These are phyloP conservation scores for Dendrobium catenatum DNA, from an alignment of 106 monocot genomes.

Conservation along the genomic window DNA sequence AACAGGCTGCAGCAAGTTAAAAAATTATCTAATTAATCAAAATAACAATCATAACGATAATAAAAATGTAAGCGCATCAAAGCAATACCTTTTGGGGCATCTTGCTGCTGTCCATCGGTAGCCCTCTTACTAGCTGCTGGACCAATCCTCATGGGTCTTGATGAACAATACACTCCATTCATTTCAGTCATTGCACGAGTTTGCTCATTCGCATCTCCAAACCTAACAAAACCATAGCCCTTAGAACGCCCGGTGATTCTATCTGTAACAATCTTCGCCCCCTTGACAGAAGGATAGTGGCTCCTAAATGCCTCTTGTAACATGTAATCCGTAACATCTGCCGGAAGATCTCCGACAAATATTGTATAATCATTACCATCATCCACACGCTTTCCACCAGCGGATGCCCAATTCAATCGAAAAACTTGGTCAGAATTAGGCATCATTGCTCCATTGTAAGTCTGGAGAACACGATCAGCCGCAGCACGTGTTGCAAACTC, in stretches of 20 bases:
- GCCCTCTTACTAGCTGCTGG: constrained; percentile 68
- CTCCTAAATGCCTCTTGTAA: constrained; percentile 79
- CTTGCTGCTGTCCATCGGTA: constrained; percentile 31
- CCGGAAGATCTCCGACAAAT: constrained; percentile 90
- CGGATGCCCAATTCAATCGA: constrained; percentile 82
- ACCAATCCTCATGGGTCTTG: constrained; percentile 87
- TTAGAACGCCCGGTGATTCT: constrained; percentile 72
- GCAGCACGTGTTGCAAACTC: constrained; percentile 62
- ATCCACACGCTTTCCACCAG: constrained; percentile 69
- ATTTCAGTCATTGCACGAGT: constrained; percentile 90
- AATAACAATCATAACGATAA: background rate
- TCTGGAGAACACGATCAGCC: constrained; percentile 65
- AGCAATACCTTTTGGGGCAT: constrained; percentile 22
- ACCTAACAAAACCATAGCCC: constrained; percentile 97
- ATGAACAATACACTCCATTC: constrained; percentile 79
- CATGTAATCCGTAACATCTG: constrained; percentile 83
- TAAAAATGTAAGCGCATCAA: background rate
- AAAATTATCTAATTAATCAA: background rate
- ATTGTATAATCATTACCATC: constrained; percentile 67
- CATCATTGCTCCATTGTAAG: constrained; percentile 79
- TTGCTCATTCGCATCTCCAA: constrained; percentile 90
- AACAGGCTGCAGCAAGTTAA: background rate
- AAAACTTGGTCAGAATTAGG: constrained; percentile 60
- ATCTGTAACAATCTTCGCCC: constrained; percentile 89
- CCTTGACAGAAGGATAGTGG: constrained; percentile 74